A percentile compares a stretch with the other conserved stretches of the same genome.
These are phyloP conservation scores for Zhuliangozyma blackwelliae DNA, from an alignment of 1,139 yeast genomes.

Conservation along the genomic window DNA sequence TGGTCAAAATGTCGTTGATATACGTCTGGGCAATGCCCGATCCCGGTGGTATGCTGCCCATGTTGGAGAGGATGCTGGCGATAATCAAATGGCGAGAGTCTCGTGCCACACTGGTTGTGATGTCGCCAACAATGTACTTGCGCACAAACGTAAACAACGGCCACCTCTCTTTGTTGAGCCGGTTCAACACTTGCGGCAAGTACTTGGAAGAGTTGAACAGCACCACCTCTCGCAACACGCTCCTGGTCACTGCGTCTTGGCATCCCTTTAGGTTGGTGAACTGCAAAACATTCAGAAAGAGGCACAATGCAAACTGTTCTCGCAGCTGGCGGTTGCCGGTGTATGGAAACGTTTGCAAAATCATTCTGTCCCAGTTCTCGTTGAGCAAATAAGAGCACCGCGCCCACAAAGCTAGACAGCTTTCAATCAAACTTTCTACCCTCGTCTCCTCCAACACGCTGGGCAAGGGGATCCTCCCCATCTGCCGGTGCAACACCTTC, in stretches of 20 bases:
- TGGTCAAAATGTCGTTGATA: constrained; percentile 20
- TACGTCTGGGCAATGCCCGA: constrained; percentile 7
- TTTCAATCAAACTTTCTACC: constrained; percentile 23
- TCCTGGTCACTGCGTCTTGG: constrained; percentile 18
- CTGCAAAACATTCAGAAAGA: constrained; percentile 25
- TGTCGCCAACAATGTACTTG: constrained; percentile 12
- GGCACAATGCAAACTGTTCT: constrained; percentile 26
- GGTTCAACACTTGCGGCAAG: constrained; percentile 19
- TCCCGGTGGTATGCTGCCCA: constrained; percentile 8
- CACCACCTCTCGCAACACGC: constrained; percentile 22
- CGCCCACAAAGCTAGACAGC: constrained; percentile 28
- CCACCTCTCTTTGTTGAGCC: constrained; percentile 16
- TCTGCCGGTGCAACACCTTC: constrained; percentile 18
- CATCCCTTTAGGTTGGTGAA: constrained; percentile 19
- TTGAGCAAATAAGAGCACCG: constrained; percentile 14
- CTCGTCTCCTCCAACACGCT: constrained; percentile 20
- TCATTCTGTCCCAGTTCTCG: constrained; percentile 34
- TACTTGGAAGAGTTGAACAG: constrained; percentile 25
- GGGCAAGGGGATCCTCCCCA: constrained; percentile 36
- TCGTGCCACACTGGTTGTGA: constrained; percentile 17
- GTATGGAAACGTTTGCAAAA: constrained; percentile 38
- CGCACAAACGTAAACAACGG: constrained; percentile 15
- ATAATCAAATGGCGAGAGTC: constrained; percentile 20
- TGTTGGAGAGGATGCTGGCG: constrained; percentile 16
- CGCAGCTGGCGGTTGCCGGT: constrained; percentile 39